Base-by-base conservation (phyloP, 2,329 filamentous ascomycete genomes). In the Tricladium varicosporioides region DNA sequence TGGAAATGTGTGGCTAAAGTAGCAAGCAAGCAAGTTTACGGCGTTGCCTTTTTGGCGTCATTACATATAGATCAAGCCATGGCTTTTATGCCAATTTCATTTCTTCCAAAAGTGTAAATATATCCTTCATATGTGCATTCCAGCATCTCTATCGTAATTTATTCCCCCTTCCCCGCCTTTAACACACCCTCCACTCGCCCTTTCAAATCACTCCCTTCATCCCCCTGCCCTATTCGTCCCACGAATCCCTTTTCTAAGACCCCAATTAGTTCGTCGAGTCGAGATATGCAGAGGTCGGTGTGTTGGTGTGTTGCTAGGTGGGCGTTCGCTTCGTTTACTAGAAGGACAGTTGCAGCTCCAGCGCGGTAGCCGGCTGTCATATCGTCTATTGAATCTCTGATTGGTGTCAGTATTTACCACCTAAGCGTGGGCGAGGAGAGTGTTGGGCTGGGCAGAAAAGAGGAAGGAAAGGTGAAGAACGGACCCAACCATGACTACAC, bases 281-380 rank as follows among this genome's bases (percentile, higher is more conserved):
- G 79, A 60, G 74, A 71, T 51, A 96, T 87, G 10, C 85, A 86
- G 47, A 93, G 67, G 72, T 95, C 91, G 0, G 91, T 95, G 71
- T 91, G 83, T 62, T 85, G 81, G 69, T 95, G 89, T 19, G 82
- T 78, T 7, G 79, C 83, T 57, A 96, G 70, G 62, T 87, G 80
- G 54, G 72, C 73, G 69, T 96, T 96, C n/a, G 81, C 86, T n/a
- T 90, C 84, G 67, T 95, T 95, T 14, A 88, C 80, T 46, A 99
- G 77, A 69, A 97, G 70, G n/a, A 97, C 92, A 0, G 94, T 97
- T 33, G 91, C 89, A 1, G 92, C 91, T 1, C 93, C 93, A 0
- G 93, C 93, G 52, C 79, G 80, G 58, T 87, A 82, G 0, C 94
- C 93, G 0, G 93, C 91, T 7, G 87, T 89, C 84, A 97, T 95